Base-by-base conservation (phyloP, 768 basidiomycete species). In the Agaricus sinodeliciosus region DNA sequence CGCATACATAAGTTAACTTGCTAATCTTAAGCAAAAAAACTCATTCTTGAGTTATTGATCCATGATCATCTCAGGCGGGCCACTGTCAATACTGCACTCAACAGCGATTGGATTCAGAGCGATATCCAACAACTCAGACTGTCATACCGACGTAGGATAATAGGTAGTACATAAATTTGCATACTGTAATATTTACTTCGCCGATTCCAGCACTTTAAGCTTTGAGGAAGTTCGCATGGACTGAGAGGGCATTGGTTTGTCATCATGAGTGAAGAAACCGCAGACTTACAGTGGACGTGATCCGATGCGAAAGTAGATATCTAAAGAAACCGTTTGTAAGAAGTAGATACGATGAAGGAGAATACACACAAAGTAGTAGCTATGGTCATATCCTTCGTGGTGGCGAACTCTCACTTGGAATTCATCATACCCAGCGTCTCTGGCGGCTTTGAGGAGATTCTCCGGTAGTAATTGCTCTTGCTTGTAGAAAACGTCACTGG, bases 391-490 rank as follows among this genome's bases (percentile, higher is more conserved):
- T 25, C 83, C 90, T 46, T 84, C 83, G 42, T 94, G 90, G 55
- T 77, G 75, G 57, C 89, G 76, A 18, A 96, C 87, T 41, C 80
- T 72, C 6, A 97, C 89, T 65, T 89, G 83, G 15, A 78, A 72
- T 60, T 87, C 82, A 55, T 82, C 80, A 59, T 87, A 79, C 3
- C 89, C 87, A 5, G 81, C 76, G 55, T 81, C 78, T 54, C 87
- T 77, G 6, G 90, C 87, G 0, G 87, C 90, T 59, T 81, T 79
- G 54, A 87, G 67, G 65, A 98, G 94, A 64, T 86, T 87, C 61
- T 95, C 90, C 0, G 95, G 96, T 48, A 91, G 79, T 12, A 99
- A 80, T 66, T 98, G 94, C 26, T 85, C 84, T 59, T 90, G 75
- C 60, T 88, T 79, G 68, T 87, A 85, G 65, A 93, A 96, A 47